Percentiles rank a stretch among this genome's conserved stretches.
Evolutionary conservation across 768 basidiomycete species (phyloP).

Genomic region (Cystobasidium ongulense): DNA sequence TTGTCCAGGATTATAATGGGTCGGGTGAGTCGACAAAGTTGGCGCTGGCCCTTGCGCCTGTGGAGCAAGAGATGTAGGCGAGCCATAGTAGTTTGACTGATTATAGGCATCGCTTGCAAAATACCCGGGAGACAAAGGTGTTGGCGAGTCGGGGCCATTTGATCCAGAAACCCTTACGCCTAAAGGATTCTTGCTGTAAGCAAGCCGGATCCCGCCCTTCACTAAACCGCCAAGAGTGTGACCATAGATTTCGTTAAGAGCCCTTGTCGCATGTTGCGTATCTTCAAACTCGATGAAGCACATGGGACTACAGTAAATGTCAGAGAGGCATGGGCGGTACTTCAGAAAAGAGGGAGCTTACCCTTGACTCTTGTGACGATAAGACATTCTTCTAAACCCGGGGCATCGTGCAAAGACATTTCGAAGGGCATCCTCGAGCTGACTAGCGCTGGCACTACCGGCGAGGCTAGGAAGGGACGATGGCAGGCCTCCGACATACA

Average conservation of each 20-base stretch:
- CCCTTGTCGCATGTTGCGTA: conserved; percentile 69
- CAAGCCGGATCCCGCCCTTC: conserved; percentile 87
- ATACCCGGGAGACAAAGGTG: conserved; percentile 13
- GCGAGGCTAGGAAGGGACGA: conserved; percentile 49
- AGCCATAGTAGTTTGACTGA: not conserved
- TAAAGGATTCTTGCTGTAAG: conserved; percentile 61
- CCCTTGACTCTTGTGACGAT: conserved; percentile 69
- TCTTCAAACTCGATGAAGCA: conserved; percentile 99
- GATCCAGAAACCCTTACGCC: conserved; percentile 8
- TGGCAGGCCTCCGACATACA: conserved; percentile 98
- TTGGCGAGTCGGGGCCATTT: conserved; percentile 15
- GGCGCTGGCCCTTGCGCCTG: not conserved
- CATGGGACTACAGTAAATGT: conserved; percentile 73
- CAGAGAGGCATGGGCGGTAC: not conserved
- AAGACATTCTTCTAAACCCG: conserved; percentile 86
- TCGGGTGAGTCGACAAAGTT: not conserved
- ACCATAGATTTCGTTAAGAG: conserved; percentile 84
- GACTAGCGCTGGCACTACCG: conserved; percentile 59
- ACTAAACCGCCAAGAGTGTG: conserved; percentile 82
- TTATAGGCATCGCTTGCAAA: conserved; percentile 13
- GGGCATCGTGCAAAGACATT: conserved; percentile 68
- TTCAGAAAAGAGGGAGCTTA: not conserved
- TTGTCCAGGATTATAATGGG: not conserved
- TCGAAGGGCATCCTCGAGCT: conserved; percentile 77
- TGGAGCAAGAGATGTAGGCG: not conserved